A percentile compares a stretch with the other conserved stretches of the same genome.
Evolutionary conservation across 345 rosid species (phyloP).

Genomic region (Syzygium grande): DNA sequence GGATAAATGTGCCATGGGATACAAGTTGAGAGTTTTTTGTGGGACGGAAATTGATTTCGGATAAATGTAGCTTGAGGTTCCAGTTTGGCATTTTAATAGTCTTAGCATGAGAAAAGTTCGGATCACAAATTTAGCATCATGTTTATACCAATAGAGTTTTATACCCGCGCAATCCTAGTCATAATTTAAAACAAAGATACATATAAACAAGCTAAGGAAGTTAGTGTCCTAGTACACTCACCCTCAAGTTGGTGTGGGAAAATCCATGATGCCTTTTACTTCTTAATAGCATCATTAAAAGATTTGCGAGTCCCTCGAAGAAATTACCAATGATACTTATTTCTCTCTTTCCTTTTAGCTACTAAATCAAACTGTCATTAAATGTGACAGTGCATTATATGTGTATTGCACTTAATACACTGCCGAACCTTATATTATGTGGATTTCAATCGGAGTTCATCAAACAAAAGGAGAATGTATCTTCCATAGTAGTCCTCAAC

Average conservation of each 20-base stretch:
- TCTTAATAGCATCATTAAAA: not conserved
- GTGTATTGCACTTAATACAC: not conserved
- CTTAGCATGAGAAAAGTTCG: rapidly evolving
- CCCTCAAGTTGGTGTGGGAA: not conserved
- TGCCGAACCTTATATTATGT: not conserved
- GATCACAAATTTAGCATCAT: not conserved
- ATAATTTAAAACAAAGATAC: not conserved
- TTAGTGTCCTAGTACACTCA: not conserved
- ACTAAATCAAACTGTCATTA: too few species aligned
- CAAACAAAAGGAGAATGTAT: not conserved
- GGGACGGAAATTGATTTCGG: too few species aligned
- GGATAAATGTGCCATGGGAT: not conserved
- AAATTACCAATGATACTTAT: too few species aligned
- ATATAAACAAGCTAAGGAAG: not conserved
- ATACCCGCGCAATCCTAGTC: rapidly evolving
- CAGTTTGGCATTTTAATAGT: too few species aligned
- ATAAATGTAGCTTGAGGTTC: too few species aligned
- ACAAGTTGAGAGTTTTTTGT: not conserved
- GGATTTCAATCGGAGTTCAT: not conserved
- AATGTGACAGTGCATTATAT: too few species aligned
- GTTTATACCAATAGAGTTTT: not conserved
- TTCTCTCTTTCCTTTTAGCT: too few species aligned
- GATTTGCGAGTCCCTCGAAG: too few species aligned
- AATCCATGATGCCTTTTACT: not conserved
- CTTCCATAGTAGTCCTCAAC: not conserved